Conservation (phyloP, 2,329 filamentous ascomycete species). For the Aspergillus melleus region DNA sequence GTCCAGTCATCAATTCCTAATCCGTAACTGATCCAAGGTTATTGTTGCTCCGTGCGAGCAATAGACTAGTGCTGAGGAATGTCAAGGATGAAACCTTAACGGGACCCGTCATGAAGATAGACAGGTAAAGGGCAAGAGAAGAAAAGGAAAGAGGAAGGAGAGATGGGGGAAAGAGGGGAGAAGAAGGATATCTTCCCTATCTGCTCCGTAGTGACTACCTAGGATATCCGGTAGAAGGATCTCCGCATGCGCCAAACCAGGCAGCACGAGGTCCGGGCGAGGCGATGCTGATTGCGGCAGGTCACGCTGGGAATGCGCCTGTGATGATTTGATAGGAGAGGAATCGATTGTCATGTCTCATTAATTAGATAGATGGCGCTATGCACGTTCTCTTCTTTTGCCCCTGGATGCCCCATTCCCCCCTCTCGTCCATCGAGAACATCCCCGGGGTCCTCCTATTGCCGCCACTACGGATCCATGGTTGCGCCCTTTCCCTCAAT, state of each 20-base stretch:
- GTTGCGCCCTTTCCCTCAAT: not conserved
- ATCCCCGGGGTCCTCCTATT: not conserved
- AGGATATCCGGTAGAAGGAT: not conserved
- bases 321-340: not conserved
- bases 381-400: not conserved
- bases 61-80: not conserved
- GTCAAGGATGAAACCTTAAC: not conserved
- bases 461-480: not conserved
- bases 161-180: not conserved
- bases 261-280: conserved; percentile 14
- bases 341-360: not conserved
- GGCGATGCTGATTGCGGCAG: conserved; percentile 11
- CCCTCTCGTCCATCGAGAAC: not conserved
- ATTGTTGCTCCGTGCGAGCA: not conserved
- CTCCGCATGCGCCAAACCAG: conserved; percentile 4
- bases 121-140: not conserved
- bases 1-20: conserved; percentile 10
- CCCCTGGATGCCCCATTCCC: not conserved
- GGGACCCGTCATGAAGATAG: not conserved
- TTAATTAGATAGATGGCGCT: not conserved
- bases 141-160: not conserved
- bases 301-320: conserved; percentile 10
- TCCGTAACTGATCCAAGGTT: not conserved
- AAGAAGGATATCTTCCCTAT: not conserved
- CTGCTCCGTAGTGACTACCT: not conserved